Evolutionary conservation across 2,329 filamentous ascomycete genomes (phyloP).

Genomic region (Trichoderma sp.): DNA sequence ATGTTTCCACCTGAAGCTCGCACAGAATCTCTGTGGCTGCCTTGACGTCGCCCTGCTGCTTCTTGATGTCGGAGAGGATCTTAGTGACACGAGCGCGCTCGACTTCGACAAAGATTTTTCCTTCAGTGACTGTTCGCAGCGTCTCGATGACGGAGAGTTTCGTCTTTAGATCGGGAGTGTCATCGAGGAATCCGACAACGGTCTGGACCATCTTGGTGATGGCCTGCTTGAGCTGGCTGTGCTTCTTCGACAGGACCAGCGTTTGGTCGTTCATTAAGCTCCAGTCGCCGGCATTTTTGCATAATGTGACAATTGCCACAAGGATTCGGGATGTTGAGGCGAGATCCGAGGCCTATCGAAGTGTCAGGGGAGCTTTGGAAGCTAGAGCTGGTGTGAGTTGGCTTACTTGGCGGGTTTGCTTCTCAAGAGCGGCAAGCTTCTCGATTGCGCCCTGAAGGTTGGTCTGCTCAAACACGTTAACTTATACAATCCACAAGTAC

Average conservation of each 20-base stretch:
- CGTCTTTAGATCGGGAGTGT: constrained; percentile 77
- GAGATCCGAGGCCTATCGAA: constrained; percentile 81
- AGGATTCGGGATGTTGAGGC: constrained; percentile 89
- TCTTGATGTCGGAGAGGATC: constrained; percentile 97
- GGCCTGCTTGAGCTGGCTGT: constrained; percentile 98
- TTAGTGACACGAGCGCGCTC: constrained; percentile 93
- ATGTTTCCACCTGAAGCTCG: constrained; percentile 97
- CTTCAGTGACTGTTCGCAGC: constrained; percentile 91
- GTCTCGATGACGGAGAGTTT: constrained; percentile 96
- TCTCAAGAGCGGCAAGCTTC: constrained; percentile 88
- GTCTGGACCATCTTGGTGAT: constrained; percentile 99
- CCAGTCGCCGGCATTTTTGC: constrained; percentile 92
- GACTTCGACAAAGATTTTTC: constrained; percentile 99
- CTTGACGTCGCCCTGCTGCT: constrained; percentile 86
- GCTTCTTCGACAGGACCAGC: constrained; percentile 94
- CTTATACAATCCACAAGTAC: background rate
- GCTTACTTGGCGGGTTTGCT: constrained; percentile 90
- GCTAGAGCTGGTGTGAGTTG: constrained; percentile 19
- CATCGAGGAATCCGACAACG: constrained; percentile 87
- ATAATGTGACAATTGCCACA: constrained; percentile 85
- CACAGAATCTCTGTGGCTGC: constrained; percentile 90
- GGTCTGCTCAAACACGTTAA: constrained; percentile 45
- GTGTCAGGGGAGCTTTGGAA: constrained; percentile 22
- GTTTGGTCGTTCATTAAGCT: constrained; percentile 94
- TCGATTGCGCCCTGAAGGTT: constrained; percentile 87